These are phyloP conservation scores for Metschnikowia cubensis DNA, from an alignment of 805 yeast species.

Conservation along the genomic window DNA sequence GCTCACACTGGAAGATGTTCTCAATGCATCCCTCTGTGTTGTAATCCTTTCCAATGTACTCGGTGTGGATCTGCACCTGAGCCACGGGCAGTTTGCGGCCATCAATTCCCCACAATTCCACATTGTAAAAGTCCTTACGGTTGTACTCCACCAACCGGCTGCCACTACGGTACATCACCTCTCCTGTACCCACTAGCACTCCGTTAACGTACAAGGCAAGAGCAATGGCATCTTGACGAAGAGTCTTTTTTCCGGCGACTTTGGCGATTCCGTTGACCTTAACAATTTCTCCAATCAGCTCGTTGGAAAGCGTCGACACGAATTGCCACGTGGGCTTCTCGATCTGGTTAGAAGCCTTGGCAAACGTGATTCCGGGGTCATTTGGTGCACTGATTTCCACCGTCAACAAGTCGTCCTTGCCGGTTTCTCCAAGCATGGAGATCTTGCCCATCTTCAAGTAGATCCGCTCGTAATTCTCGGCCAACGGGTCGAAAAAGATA, in stretches of 20 bases:
- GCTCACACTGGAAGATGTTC: constrained; percentile 51
- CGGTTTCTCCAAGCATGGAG: constrained; percentile 24
- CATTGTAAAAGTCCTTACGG: constrained; percentile 36
- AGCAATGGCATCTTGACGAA: constrained; percentile 50
- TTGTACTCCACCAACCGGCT: constrained; percentile 46
- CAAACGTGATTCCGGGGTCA: constrained; percentile 48
- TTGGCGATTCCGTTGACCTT: constrained; percentile 55
- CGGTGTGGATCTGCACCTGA: constrained; percentile 52
- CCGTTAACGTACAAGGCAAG: constrained; percentile 64
- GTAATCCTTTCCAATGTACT: constrained; percentile 64
- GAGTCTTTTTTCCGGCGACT: constrained; percentile 29
- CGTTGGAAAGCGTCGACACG: constrained; percentile 67
- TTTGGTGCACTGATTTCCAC: constrained; percentile 52
- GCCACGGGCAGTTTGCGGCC: constrained; percentile 35
- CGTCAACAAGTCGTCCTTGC: constrained; percentile 44
- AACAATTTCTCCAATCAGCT: constrained; percentile 67
- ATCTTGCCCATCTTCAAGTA: constrained; percentile 57
- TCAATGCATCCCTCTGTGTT: constrained; percentile 56
- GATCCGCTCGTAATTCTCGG: constrained; percentile 55
- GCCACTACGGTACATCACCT: constrained; percentile 47
- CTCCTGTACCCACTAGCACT: constrained; percentile 54
- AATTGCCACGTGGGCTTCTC: constrained; percentile 59
- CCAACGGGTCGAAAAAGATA: constrained; percentile 60
- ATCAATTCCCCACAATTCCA: constrained; percentile 42
- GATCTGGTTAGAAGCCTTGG: constrained; percentile 64